Percentiles rank a stretch among this genome's conserved stretches.
These are phyloP conservation scores for Penicillium oxalicum DNA, from an alignment of 2,329 filamentous ascomycete genomes.

Conservation along the genomic window DNA sequence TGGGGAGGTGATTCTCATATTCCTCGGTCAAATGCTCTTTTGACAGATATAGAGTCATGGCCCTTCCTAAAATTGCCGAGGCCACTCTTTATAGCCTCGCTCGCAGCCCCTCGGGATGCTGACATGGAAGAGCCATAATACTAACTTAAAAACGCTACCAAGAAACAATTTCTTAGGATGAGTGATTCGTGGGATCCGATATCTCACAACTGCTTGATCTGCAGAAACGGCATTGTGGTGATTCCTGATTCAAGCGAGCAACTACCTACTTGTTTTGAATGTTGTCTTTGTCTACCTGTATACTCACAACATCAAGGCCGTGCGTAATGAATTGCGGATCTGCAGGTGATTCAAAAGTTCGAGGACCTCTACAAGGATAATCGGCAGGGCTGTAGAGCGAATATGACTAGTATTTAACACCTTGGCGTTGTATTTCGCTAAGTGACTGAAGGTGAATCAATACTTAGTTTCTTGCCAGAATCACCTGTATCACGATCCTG, in stretches of 20 bases:
- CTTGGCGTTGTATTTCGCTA: too few relatives aligned
- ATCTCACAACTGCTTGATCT: neutral
- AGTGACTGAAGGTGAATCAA: too few relatives aligned
- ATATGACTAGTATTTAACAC: too few relatives aligned
- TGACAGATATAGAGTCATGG: neutral
- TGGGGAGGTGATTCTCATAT: neutral
- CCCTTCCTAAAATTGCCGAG: neutral
- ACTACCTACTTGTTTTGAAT: too few relatives aligned
- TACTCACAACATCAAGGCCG: too few relatives aligned
- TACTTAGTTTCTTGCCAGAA: too few relatives aligned
- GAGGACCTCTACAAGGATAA: too few relatives aligned
- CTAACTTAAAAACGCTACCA: neutral
- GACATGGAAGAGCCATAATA: neutral
- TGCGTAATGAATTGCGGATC: too few relatives aligned
- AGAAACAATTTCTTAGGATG: neutral
- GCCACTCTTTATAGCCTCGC: neutral
- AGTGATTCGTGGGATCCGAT: neutral
- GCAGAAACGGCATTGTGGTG: neutral
- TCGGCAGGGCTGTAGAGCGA: too few relatives aligned
- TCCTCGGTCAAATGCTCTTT: neutral
- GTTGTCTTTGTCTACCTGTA: too few relatives aligned
- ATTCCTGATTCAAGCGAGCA: neutral
- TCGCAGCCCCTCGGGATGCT: neutral
- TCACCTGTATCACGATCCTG: too few relatives aligned
- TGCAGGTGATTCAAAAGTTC: too few relatives aligned